Evolutionary conservation across 192 early-diverging fungal species (phyloP), one percentile per base, ranked within the genome.

Genomic region (Endogone sp.): DNA sequence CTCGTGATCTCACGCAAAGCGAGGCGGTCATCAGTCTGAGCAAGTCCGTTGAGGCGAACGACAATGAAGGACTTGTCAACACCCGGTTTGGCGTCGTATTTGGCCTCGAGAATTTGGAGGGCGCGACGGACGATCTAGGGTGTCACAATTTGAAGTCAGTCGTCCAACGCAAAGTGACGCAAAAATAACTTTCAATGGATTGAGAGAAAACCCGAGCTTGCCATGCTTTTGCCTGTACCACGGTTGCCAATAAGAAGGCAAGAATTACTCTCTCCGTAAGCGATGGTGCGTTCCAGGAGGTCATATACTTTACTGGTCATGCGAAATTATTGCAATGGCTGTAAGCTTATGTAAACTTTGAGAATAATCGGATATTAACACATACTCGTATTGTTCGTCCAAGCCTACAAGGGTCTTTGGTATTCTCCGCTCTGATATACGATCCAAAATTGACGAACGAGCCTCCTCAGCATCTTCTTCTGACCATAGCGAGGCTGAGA

Each of bases 1-100:
- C 90, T 83, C 6, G 90, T 85, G 72, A 98, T 95, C 62, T 94
- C 92, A 56, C 85, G 83, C 27, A 96, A 69, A 4, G 94, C 95
- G 26, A 92, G 71, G 21, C 82, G 80, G 73, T 98, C 95, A 54
- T 84, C 89, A 4, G 91, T 93, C 56, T 96, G 94, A 2, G 87
- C 81, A 8, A 92, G 78, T 0, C 94, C 94, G 65, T 89, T 92
- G 11, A 96, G 83, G 20, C 82, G 72, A 3, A 98, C 85, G 2
- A 84, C 71, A 62, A 87, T 78, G 72, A 94, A 94, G 20, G 78
- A 67, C 13, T 81, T 62, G 10, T 72, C 24, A 21, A 71, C 44
- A 69, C 74, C 69, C 9, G 37, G 9, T 11, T 49, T 16, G 37
- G 37, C 20, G 21, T 37, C 3, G 56, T 71, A 77, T 22, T 71